phyloP scores from a whole-genome alignment of 2,329 filamentous ascomycete species.

The Pseudocercospora fijiensis region DNA sequence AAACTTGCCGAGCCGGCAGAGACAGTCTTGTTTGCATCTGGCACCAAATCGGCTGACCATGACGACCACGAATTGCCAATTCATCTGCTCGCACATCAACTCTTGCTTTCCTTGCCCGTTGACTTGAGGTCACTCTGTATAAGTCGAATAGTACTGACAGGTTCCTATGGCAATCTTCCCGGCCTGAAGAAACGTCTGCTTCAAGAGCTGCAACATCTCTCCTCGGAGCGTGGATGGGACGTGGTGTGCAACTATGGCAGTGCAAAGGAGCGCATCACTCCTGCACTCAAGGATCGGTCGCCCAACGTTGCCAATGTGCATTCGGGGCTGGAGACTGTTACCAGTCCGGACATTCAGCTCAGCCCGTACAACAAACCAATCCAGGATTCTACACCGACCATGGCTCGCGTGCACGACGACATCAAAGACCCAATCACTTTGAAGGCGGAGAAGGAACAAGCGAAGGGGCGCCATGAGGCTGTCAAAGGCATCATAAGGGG shows the following conservation, averaged over 20 bases:
- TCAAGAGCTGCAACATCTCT: constrained; percentile 67
- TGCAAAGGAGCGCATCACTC: constrained; percentile 22
- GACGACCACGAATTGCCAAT: constrained; percentile 87
- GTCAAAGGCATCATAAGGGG: constrained; percentile 63
- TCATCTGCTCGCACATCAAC: constrained; percentile 71
- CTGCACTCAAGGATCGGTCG: constrained; percentile 23
- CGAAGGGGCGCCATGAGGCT: constrained; percentile 42
- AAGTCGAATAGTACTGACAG: constrained; percentile 82
- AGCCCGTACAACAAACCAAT: constrained; percentile 29
- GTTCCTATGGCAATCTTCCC: constrained; percentile 74
- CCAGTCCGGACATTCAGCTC: constrained; percentile 14
- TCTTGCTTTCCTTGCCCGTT: constrained; percentile 71
- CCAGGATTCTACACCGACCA: constrained; percentile 28
- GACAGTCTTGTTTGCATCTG: constrained; percentile 66
- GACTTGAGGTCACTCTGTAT: constrained; percentile 85
- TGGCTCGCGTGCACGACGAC: constrained; percentile 34
- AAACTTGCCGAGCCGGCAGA: constrained; percentile 74
- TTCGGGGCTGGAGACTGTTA: constrained; percentile 4
- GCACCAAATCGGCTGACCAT: constrained; percentile 56
- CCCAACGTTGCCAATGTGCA: constrained; percentile 20
- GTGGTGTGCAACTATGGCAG: constrained; percentile 68
- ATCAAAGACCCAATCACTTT: constrained; percentile 52
- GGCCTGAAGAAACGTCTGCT: constrained; percentile 77
- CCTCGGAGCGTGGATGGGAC: constrained; percentile 73
- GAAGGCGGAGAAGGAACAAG: constrained; percentile 53